Evolutionary conservation across 768 basidiomycete species (phyloP).

Genomic region (Thelephora ganbajun): DNA sequence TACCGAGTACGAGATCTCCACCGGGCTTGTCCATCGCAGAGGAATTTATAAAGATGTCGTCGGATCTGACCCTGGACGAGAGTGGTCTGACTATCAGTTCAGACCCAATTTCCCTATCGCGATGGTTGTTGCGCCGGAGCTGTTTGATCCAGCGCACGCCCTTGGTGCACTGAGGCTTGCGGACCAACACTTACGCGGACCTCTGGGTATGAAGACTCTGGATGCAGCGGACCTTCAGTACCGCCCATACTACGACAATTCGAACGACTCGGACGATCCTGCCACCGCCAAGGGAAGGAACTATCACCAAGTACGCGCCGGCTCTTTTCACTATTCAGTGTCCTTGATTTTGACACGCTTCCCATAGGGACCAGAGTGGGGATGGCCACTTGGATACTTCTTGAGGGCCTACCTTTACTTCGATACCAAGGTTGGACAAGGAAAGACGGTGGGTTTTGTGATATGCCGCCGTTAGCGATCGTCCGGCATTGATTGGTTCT

Average conservation of each 20-base stretch:
- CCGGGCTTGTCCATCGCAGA: conserved; percentile 66
- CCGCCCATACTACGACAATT: conserved; percentile 84
- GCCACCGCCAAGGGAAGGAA: conserved; percentile 87
- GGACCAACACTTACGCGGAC: conserved; percentile 68
- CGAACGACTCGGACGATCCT: conserved; percentile 78
- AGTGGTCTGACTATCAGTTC: conserved; percentile 97
- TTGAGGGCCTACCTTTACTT: conserved; percentile 86
- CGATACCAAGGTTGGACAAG: conserved; percentile 53
- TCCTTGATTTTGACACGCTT: conserved; percentile 10
- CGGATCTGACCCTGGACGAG: conserved; percentile 73
- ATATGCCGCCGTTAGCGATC: not conserved
- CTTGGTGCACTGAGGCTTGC: conserved; percentile 68
- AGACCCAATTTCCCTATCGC: conserved; percentile 90
- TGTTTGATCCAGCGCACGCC: conserved; percentile 75
- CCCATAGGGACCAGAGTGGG: conserved; percentile 80
- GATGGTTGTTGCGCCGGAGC: conserved; percentile 92
- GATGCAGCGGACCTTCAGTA: conserved; percentile 84
- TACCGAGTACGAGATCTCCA: conserved; percentile 49
- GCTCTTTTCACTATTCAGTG: not conserved
- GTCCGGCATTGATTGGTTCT: not conserved
- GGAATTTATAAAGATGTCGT: conserved; percentile 99
- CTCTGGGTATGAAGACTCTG: conserved; percentile 93
- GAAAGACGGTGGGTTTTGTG: conserved; percentile 42
- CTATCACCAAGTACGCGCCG: conserved; percentile 64
- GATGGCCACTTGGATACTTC: conserved; percentile 93